These are phyloP conservation scores for Cyberlindnera americana DNA, from an alignment of 805 yeast genomes.

Conservation along the genomic window DNA sequence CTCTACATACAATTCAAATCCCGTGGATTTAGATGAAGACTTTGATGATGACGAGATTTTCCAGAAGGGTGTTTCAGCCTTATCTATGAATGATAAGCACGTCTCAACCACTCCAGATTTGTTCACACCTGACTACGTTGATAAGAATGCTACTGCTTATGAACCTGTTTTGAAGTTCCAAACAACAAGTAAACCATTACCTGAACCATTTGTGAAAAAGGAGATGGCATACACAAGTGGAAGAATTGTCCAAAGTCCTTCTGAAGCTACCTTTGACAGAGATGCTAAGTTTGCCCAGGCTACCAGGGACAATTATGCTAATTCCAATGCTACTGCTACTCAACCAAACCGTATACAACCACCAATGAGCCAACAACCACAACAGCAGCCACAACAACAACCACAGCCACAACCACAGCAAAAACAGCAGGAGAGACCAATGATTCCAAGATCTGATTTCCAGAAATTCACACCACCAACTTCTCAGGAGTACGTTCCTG, in stretches of 20 bases:
- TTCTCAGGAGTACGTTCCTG: constrained; percentile 17
- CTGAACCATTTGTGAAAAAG: constrained; percentile 12
- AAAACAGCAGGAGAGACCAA: constrained; percentile 12
- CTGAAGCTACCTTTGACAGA: constrained; percentile 9
- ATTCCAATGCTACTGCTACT: background rate
- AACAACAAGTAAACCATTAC: constrained; percentile 16
- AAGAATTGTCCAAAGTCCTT: constrained; percentile 18
- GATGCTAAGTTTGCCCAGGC: constrained; percentile 10
- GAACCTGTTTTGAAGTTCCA: constrained; percentile 18
- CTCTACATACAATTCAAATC: constrained; percentile 5
- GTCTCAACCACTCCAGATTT: constrained; percentile 12
- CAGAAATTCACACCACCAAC: constrained; percentile 23
- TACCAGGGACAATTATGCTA: background rate
- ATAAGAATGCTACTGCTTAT: constrained; percentile 7
- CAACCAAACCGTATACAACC: constrained; percentile 6
- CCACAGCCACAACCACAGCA: constrained; percentile 1
- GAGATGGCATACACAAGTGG: constrained; percentile 25
- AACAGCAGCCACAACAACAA: background rate
- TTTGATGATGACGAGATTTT: constrained; percentile 28
- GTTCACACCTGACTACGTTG: constrained; percentile 29
- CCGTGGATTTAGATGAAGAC: constrained; percentile 24
- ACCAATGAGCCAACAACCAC: background rate
- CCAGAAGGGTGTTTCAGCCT: constrained; percentile 24
- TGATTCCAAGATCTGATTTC: constrained; percentile 23
- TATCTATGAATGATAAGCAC: constrained; percentile 11